phyloP scores from a whole-genome alignment of 495 filamentous ascomycete genomes.

The Penicilliopsis zonata region DNA sequence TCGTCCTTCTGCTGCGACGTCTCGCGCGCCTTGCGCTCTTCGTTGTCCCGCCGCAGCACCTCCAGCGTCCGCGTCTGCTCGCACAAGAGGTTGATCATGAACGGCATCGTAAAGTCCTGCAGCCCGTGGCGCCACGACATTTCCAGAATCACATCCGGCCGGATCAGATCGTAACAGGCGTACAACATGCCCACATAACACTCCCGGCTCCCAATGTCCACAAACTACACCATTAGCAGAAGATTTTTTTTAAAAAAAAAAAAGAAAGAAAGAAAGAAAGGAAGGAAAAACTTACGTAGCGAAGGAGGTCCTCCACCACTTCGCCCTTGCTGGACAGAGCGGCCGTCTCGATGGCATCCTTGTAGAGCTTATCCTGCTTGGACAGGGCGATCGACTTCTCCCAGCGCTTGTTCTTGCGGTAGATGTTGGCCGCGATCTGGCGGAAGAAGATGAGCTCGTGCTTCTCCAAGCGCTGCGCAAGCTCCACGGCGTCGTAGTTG shows the following conservation, averaged over 20 bases:
- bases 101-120: constrained; percentile 97
- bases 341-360: constrained; percentile 97
- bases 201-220: constrained; percentile 97
- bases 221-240: constrained; percentile 54
- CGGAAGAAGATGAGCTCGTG: constrained; percentile 99
- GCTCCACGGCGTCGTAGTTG: constrained; percentile 95
- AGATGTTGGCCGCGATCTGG: constrained; percentile 96
- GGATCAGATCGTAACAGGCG: constrained; percentile 94
- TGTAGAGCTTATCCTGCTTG: constrained; percentile 99
- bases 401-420: constrained; percentile 99
- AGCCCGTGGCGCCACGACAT: constrained; percentile 94
- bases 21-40: constrained; percentile 87
- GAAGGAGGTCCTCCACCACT: constrained; percentile 87
- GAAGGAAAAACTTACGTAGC: constrained; percentile 63
- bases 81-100: constrained; percentile 96
- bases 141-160: constrained; percentile 83
- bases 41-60: constrained; percentile 85
- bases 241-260: constrained; percentile 2
- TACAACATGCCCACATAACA: constrained; percentile 99
- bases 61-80: constrained; percentile 83
- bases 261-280: constrained; percentile 1
- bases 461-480: constrained; percentile 86
- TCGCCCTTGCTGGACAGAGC: constrained; percentile 88
- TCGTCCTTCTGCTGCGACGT: constrained; percentile 77
- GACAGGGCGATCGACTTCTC: constrained; percentile 97